A percentile compares a stretch with the other conserved stretches of the same genome.
These are phyloP conservation scores for Lophiotrema nucula DNA, from an alignment of 495 filamentous ascomycete genomes.

Conservation along the genomic window DNA sequence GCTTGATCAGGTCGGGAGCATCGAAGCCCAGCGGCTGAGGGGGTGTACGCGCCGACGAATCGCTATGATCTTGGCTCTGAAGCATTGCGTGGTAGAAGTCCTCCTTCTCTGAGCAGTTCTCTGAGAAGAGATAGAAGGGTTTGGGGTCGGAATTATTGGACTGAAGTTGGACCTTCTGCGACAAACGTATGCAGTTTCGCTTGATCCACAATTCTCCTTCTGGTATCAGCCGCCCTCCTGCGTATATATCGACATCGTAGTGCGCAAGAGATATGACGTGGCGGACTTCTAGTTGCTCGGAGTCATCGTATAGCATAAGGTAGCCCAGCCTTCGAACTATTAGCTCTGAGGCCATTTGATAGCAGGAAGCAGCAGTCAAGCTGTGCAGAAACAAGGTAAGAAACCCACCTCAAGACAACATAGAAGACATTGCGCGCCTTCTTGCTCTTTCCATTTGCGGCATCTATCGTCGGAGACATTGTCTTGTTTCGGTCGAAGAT, in stretches of 20 bases:
- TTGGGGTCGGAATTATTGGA: conserved; percentile 59
- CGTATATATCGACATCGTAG: conserved; percentile 82
- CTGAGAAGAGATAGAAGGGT: conserved; percentile 91
- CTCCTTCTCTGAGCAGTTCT: conserved; percentile 92
- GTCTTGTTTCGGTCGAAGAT: conserved; percentile 81
- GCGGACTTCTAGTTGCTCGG: conserved; percentile 83
- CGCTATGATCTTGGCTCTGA: conserved; percentile 71
- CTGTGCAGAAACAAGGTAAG: conserved; percentile 10
- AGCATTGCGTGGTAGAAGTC: conserved; percentile 96
- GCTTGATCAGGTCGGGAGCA: conserved; percentile 74
- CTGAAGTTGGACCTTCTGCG: conserved; percentile 54
- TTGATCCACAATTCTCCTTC: conserved; percentile 96
- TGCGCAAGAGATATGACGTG: conserved; percentile 91
- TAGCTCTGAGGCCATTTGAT: background rate
- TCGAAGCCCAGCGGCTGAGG: conserved; percentile 79
- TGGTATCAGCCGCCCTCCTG: conserved; percentile 69
- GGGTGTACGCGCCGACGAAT: conserved; percentile 54
- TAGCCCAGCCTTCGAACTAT: conserved; percentile 71
- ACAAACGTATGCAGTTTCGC: conserved; percentile 86
- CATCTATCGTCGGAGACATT: conserved; percentile 46
- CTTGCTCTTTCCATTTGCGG: conserved; percentile 61
- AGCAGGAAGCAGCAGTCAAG: too few relatives aligned
- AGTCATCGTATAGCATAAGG: conserved; percentile 94
- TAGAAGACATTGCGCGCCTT: conserved; percentile 89
- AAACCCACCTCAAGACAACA: conserved; percentile 75